Conservation (phyloP, 78 protist genomes). For the Acrasis kona region DNA sequence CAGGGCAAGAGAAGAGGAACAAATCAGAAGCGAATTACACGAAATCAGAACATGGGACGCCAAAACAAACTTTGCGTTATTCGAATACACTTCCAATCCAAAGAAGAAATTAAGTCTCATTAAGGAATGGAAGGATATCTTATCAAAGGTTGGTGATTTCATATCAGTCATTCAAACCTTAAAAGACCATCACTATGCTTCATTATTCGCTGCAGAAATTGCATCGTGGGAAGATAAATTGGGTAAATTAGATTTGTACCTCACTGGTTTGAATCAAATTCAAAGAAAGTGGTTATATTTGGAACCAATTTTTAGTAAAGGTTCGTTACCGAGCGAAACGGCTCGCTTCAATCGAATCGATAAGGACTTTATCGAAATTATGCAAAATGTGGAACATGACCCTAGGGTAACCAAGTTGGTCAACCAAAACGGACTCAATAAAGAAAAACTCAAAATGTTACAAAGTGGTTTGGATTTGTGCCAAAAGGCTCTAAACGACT, state of each 20-base stretch:
- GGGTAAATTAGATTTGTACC: conserved; percentile 27
- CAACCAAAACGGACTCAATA: not conserved
- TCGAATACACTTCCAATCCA: not conserved
- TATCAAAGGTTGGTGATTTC: conserved; percentile 58
- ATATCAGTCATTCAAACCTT: conserved; percentile 53
- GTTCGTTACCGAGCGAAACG: conserved; percentile 76
- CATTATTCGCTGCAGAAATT: conserved; percentile 29
- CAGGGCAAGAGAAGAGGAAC: conserved; percentile 65
- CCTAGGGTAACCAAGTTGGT: conserved; percentile 6
- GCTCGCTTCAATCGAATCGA: conserved; percentile 66
- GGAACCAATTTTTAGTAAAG: conserved; percentile 79
- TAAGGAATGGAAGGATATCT: conserved; percentile 74
- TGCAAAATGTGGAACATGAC: conserved; percentile 16
- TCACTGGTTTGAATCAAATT: conserved; percentile 32
- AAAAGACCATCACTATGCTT: conserved; percentile 52
- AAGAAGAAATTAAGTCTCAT: conserved; percentile 25
- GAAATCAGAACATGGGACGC: conserved; percentile 47
- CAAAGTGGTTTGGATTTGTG: conserved; percentile 63
- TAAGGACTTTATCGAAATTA: conserved; percentile 32
- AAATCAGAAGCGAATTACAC: conserved; percentile 61
- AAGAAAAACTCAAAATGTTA: conserved; percentile 4
- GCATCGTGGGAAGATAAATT: conserved; percentile 20
- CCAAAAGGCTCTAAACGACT: conserved; percentile 63
- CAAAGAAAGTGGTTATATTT: conserved; percentile 90
- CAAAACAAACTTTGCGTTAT: conserved; percentile 18